Evolutionary conservation across 2,329 filamentous ascomycete genomes (phyloP), one percentile per base, ranked within the genome.

Genomic region (Pezicula neosporulosa): DNA sequence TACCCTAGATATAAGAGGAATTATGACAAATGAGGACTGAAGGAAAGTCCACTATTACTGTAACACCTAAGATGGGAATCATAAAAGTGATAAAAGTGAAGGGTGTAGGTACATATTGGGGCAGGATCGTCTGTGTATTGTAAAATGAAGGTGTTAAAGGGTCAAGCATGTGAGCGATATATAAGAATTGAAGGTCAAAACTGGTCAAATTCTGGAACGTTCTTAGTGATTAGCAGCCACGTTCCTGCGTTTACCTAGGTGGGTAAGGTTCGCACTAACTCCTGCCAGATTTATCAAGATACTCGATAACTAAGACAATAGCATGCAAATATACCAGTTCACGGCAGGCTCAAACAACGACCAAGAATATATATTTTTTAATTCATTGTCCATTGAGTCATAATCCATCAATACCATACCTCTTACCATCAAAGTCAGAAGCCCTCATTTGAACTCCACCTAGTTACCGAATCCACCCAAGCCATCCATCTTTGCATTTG

Each of bases 401-500:
- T 30, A 12, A 30, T 30, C 28, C 37, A 16, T 28, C 18, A 13
- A 28, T 33, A 36, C 18, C 21, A 15, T 33, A 18, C 5, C 44
- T 12, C 9, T 27, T 7, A 21, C 9, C 28, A 30, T 30, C 28
- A 30, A 30, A 30, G 2, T 30, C 28, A 30, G 18, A 19, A 42
- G 3, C 18, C 39, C 12, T 21, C 39, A 42, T 21, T 21, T 16
- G 6, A 19, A 10, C 39, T 33, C 16, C 27, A 16, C 21, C n/a
- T 42, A 24, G 42, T 28, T 16, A 44, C 8, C 21, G 7, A 28
- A 27, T 13, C 36, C 12, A 27, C 13, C 15, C 36, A 16, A 16
- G 61, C 72, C 84, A 63, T 72, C 77, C 51, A 87, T 81, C 74
- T 87, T 85, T 56, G 83, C 85, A 44, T 87, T 86, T 67, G 76